A percentile compares a stretch with the other conserved stretches of the same genome.
Conservation (phyloP, 192 early-diverging fungal species). For the Coemansia brasiliensis region DNA sequence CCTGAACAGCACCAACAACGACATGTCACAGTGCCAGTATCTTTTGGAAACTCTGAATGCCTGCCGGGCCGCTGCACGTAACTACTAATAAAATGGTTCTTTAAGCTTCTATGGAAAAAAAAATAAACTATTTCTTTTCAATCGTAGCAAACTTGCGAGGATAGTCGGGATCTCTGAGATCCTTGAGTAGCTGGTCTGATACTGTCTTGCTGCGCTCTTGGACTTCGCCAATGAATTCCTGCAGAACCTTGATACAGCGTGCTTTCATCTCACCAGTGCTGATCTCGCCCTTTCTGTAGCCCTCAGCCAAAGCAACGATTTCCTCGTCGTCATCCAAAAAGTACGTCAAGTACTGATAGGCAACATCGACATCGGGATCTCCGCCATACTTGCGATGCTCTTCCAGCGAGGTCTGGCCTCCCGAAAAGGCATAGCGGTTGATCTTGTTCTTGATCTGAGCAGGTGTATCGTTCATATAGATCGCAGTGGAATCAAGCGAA, state of each 20-base stretch:
- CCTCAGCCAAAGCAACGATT: slow-evolving; percentile 63
- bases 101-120: slow-evolving; percentile 8
- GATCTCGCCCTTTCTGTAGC: slow-evolving; percentile 82
- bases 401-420: slow-evolving; percentile 85
- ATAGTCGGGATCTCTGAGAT: slow-evolving; percentile 64
- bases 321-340: slow-evolving; percentile 95
- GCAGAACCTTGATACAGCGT: slow-evolving; percentile 81
- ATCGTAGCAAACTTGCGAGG: slow-evolving; percentile 43
- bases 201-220: slow-evolving; percentile 69
- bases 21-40: slow-evolving; percentile 84
- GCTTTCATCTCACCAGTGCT: slow-evolving; percentile 88
- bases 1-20: slow-evolving; percentile 77
- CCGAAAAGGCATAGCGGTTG: slow-evolving; percentile 92
- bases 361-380: slow-evolving; percentile 92
- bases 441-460: slow-evolving; percentile 98
- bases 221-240: slow-evolving; percentile 74
- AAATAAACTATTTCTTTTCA: slow-evolving; percentile 22
- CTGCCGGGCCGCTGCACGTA: slow-evolving; percentile 60
- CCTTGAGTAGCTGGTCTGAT: slow-evolving; percentile 61
- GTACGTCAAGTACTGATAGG: slow-evolving; percentile 92
- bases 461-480: slow-evolving; percentile 89
- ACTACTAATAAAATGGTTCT: neutral
- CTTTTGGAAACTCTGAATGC: slow-evolving; percentile 90
- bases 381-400: slow-evolving; percentile 80
- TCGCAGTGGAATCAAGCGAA: slow-evolving; percentile 83